Evolutionary conservation across 352 stramenopile genomes (phyloP).

Genomic region (Peronospora destructor): DNA sequence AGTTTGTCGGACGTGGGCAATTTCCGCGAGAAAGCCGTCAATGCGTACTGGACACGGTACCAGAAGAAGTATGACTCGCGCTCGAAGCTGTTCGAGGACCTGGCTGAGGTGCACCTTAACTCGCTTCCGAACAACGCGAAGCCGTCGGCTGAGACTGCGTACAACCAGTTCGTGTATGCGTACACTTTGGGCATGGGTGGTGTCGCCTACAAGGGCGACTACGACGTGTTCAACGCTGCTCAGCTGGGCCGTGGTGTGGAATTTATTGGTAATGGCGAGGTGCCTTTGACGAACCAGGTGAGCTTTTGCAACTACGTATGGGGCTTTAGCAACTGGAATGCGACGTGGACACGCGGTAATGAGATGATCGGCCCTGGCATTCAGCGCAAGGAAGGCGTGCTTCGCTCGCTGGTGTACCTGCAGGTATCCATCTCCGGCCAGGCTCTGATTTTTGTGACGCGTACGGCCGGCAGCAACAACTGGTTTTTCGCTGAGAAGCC

Average conservation of each 20-base stretch:
- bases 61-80: constrained; percentile 41
- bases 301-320: constrained; percentile 64
- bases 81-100: constrained; percentile 46
- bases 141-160: constrained; percentile 35
- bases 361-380: constrained; percentile 54
- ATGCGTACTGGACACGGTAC: constrained; percentile 42
- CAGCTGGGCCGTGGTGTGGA: constrained; percentile 40
- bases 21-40: constrained; percentile 36
- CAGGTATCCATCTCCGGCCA: constrained; percentile 72
- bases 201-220: constrained; percentile 23
- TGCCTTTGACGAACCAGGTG: constrained; percentile 59
- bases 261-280: constrained; percentile 51
- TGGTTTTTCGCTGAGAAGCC: constrained; percentile 70
- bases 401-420: constrained; percentile 61
- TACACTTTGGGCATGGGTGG: constrained; percentile 42
- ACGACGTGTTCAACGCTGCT: constrained; percentile 41
- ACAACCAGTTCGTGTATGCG: constrained; percentile 53
- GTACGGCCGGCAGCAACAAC: constrained; percentile 65
- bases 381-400: constrained; percentile 61
- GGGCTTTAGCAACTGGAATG: constrained; percentile 65
- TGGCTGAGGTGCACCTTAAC: constrained; percentile 54
- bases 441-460: constrained; percentile 69
- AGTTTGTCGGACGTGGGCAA: constrained; percentile 30
- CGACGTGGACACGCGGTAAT: constrained; percentile 55
- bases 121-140: constrained; percentile 31